Conservation (phyloP, 2,329 filamentous ascomycete genomes). For the Cercospora brassicicola region DNA sequence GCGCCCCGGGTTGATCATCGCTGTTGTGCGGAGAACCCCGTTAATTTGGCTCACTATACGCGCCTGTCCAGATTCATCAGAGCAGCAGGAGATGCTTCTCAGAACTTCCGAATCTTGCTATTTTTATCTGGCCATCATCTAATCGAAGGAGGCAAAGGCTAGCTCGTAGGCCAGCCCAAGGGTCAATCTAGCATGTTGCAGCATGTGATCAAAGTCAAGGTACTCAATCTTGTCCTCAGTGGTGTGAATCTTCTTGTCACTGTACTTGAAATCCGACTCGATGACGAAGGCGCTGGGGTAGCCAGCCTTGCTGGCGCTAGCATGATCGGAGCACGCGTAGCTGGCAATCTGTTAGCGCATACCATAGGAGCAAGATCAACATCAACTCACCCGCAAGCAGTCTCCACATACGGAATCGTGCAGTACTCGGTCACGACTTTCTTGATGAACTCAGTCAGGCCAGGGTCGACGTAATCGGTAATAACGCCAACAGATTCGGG, state of each 20-base stretch:
- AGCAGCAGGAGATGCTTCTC: neutral
- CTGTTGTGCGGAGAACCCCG: neutral
- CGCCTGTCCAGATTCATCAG: neutral
- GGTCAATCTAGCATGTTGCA: slow-evolving; percentile 83
- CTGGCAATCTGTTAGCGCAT: slow-evolving; percentile 38
- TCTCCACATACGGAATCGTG: slow-evolving; percentile 80
- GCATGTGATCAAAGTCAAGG: slow-evolving; percentile 83
- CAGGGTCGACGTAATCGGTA: slow-evolving; percentile 82
- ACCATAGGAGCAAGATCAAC: slow-evolving; percentile 59
- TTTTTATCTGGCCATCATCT: neutral
- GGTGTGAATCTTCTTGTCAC: slow-evolving; percentile 64
- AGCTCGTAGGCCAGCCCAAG: slow-evolving; percentile 82
- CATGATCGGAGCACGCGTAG: slow-evolving; percentile 65
- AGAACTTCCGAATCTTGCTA: neutral
- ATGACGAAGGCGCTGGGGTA: slow-evolving; percentile 76
- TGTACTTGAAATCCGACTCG: slow-evolving; percentile 66
- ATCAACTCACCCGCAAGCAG: slow-evolving; percentile 78
- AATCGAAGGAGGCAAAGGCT: slow-evolving; percentile 69
- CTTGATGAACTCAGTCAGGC: slow-evolving; percentile 87
- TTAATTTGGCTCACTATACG: neutral
- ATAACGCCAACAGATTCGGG: slow-evolving; percentile 88
- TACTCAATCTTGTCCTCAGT: slow-evolving; percentile 70
- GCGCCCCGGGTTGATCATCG: neutral
- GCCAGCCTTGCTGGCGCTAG: slow-evolving; percentile 70
- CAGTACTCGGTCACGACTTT: slow-evolving; percentile 84